Evolutionary conservation across 176 grass and related monocot species (phyloP).

Genomic region (Oryza punctata): DNA sequence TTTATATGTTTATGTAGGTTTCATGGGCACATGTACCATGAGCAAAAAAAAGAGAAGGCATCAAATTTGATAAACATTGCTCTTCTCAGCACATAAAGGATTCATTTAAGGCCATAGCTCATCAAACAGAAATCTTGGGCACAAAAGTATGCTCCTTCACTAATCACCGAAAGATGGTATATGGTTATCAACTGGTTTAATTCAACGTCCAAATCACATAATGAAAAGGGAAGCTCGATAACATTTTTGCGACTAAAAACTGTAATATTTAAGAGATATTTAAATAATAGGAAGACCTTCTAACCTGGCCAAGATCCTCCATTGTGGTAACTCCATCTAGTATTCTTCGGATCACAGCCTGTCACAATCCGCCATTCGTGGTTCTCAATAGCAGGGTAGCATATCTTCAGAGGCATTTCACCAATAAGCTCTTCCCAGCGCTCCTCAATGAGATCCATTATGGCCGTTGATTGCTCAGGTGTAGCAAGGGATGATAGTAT

Average conservation of each 20-base stretch:
- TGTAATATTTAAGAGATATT: constrained; percentile 15
- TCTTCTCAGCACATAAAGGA: not conserved
- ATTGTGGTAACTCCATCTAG: constrained; percentile 76
- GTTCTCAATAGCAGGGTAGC: constrained; percentile 76
- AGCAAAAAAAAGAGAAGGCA: not conserved
- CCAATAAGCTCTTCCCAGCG: constrained; percentile 80
- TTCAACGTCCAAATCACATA: not conserved
- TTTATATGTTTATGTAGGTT: not conserved
- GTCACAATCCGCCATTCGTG: constrained; percentile 74
- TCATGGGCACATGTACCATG: not conserved
- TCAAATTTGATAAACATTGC: not conserved
- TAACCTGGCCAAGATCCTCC: constrained; percentile 85
- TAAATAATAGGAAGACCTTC: constrained; percentile 24
- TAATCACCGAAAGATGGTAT: not conserved
- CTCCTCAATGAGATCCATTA: constrained; percentile 88
- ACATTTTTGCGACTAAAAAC: not conserved
- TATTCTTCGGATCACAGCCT: constrained; percentile 63
- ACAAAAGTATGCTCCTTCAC: not conserved
- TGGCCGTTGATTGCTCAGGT: constrained; percentile 65
- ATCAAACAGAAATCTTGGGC: not conserved
- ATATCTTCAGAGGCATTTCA: constrained; percentile 78
- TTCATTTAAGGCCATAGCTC: not conserved
- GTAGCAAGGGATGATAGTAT: constrained; percentile 77
- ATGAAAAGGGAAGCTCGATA: not conserved
- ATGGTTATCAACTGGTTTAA: not conserved